Evolutionary conservation across 257 asterid species (phyloP).

Genomic region (Jaltomata sinuosa): DNA sequence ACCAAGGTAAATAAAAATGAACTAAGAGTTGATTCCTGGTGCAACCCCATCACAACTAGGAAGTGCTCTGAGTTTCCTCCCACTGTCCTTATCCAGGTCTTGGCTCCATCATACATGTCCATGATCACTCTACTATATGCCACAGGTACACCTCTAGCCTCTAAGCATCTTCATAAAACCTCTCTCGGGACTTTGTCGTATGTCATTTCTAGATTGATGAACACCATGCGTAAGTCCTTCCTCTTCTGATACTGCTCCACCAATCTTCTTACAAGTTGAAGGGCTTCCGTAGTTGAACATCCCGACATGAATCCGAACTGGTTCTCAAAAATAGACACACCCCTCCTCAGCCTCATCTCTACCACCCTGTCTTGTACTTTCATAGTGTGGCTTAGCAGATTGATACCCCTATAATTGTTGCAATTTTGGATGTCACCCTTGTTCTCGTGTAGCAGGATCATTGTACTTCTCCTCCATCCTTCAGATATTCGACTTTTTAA

Average conservation of each 20-base stretch:
- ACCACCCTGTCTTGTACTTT: neutral
- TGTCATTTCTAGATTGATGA: too few species aligned
- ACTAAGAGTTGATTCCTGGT: neutral
- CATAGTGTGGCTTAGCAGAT: neutral
- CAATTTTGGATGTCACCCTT: neutral
- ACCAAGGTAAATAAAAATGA: neutral
- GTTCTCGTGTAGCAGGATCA: neutral
- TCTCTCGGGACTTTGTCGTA: neutral
- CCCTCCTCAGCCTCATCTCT: neutral
- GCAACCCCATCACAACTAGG: neutral
- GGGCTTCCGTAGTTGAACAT: neutral
- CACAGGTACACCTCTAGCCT: neutral
- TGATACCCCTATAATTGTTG: neutral
- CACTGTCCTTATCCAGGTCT: neutral
- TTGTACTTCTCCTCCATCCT: neutral
- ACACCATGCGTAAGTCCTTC: neutral
- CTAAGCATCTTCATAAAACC: neutral
- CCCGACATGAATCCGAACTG: neutral
- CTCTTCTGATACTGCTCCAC: neutral
- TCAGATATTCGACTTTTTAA: neutral
- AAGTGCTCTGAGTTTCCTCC: neutral
- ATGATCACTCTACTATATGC: neutral
- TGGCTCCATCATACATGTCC: neutral
- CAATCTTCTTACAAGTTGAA: neutral
- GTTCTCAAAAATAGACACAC: neutral